Base-by-base conservation (phyloP, 1,284 basidiomycete genomes). In the Sutorius eximius region DNA sequence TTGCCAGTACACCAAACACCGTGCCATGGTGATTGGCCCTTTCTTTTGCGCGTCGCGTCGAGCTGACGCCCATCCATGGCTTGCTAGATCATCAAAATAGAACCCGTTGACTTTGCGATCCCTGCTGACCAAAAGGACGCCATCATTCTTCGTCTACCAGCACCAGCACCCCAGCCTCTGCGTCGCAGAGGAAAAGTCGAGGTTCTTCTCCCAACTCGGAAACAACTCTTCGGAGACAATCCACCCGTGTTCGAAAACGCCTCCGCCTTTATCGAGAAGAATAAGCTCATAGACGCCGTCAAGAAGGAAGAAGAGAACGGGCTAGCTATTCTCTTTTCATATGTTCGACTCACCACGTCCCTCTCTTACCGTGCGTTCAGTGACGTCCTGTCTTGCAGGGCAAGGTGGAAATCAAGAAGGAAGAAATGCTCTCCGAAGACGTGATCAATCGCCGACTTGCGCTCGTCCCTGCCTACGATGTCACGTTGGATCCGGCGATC, bases 381-480 rank as follows among this genome's bases (percentile, higher is more conserved):
- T 49, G 29, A 41, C 5, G 0, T 18, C 16, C 33, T 20, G 16
- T 38, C 11, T 49, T 42, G 7, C 34, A 64, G 53, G 38, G 44
- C 2, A 55, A 55, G 33, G 48, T 55, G 4, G 54, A 62, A 22
- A 44, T 67, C 34, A 66, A 60, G 13, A 60, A 56, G 10, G 57
- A 65, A 16, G 57, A 66, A 43, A 40, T 64, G 16, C 56, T 64
- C 33, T 65, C 60, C 3, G 62, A 65, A 22, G 60, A 64, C 12
- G 64, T 64, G 13, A 57, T 66, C 38, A 47, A 53, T 6, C 52
- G 49, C 10, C 44, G 57, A 7, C 29, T 58, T 5, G 54, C 51
- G 4, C 50, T 45, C 33, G 11, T 60, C 9, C 34, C 56, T 2
- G 33, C 51, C 13, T 52, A 47, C 29, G 46, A 59, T 3, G 53